These are phyloP conservation scores for Teratosphaeria pseudoeucalypti DNA, from an alignment of 2,329 filamentous ascomycete genomes.

Conservation along the genomic window DNA sequence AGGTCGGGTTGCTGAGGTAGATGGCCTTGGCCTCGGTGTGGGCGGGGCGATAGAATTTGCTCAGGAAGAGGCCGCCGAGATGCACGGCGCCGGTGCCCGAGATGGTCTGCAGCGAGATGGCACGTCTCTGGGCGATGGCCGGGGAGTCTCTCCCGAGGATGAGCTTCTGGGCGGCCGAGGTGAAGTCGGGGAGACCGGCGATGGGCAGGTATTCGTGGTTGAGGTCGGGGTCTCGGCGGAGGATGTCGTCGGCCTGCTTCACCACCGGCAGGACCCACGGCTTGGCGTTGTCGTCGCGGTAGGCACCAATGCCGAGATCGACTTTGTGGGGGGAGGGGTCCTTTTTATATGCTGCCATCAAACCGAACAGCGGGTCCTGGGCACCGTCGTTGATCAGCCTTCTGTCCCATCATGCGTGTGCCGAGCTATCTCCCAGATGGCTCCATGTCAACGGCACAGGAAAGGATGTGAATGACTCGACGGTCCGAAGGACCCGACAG, in stretches of 20 bases:
- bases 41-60: constrained; percentile 67
- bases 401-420: neutral
- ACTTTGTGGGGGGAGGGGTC: constrained; percentile 73
- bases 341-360: constrained; percentile 78
- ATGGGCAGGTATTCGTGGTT: constrained; percentile 99
- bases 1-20: constrained; percentile 91
- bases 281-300: constrained; percentile 89
- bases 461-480: neutral
- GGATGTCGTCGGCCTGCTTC: constrained; percentile 88
- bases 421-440: neutral
- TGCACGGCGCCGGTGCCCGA: constrained; percentile 95
- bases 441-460: neutral
- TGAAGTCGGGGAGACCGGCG: constrained; percentile 76
- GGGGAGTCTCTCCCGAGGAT: constrained; percentile 72
- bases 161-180: constrained; percentile 79
- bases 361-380: constrained; percentile 79
- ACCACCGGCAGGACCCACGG: constrained; percentile 96
- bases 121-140: constrained; percentile 73
- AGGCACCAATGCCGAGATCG: constrained; percentile 89
- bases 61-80: constrained; percentile 83
- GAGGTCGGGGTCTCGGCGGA: constrained; percentile 76
- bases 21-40: constrained; percentile 55
- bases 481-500: no score
- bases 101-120: constrained; percentile 80
- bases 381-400: constrained; percentile 35